Evolutionary conservation across 228 moss, liverwort and hornwort species (phyloP).

Genomic region (Sphagnum fallax): DNA sequence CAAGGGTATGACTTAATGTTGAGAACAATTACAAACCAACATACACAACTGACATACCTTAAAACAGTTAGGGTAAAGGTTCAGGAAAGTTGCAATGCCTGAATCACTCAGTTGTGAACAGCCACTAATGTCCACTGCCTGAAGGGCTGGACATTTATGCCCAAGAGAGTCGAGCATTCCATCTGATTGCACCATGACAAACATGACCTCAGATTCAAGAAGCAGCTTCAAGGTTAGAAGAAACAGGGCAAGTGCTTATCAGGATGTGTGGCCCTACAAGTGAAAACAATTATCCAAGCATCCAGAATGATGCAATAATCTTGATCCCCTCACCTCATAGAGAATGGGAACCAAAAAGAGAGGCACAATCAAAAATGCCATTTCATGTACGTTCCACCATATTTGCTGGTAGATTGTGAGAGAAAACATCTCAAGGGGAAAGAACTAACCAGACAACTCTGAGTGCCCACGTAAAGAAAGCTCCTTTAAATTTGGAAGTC

Average conservation of each 20-base stretch:
- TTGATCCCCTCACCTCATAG: neutral
- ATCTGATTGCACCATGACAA: conserved; percentile 18
- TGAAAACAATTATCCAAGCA: no score
- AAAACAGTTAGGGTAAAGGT: conserved; percentile 21
- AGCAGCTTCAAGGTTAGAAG: neutral
- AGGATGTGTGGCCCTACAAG: no score
- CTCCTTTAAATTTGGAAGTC: conserved; percentile 19
- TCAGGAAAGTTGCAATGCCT: conserved; percentile 42
- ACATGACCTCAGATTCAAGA: neutral
- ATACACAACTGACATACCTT: conserved; percentile 7
- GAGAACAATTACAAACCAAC: no score
- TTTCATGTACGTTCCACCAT: no score
- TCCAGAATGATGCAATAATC: no score
- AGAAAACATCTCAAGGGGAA: neutral
- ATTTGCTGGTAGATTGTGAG: no score
- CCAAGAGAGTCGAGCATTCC: conserved; percentile 16
- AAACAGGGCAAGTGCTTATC: neutral
- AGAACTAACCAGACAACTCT: conserved; percentile 42
- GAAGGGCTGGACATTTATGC: conserved; percentile 22
- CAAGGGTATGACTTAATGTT: no score
- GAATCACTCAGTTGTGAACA: conserved; percentile 50
- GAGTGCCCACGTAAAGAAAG: conserved; percentile 55
- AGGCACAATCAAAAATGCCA: no score
- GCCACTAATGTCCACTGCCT: conserved; percentile 52
- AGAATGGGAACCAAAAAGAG: neutral